These are phyloP conservation scores for Komagataella ulmi DNA, from an alignment of 805 yeast genomes.

Conservation along the genomic window DNA sequence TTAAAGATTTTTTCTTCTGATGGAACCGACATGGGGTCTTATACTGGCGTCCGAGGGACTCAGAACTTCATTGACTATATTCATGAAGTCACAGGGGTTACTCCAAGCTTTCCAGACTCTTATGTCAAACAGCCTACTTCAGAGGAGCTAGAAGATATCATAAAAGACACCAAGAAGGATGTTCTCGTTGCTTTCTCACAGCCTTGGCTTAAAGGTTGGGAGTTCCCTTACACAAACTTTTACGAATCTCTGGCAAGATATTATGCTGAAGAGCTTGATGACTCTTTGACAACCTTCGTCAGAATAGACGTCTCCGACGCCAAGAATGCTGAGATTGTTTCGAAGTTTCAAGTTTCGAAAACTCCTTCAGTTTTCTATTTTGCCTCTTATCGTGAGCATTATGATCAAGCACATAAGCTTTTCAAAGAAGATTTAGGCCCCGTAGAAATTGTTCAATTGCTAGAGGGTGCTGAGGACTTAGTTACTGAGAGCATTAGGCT, in stretches of 20 bases:
- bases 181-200: slow-evolving; percentile 20
- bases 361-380: slow-evolving; percentile 18
- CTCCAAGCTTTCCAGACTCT: slow-evolving; percentile 17
- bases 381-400: slow-evolving; percentile 7
- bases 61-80: slow-evolving; percentile 18
- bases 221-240: slow-evolving; percentile 15
- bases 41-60: slow-evolving; percentile 19
- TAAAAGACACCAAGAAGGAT: slow-evolving; percentile 6
- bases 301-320: slow-evolving; percentile 19
- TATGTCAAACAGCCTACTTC: slow-evolving; percentile 5
- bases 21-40: slow-evolving; percentile 26
- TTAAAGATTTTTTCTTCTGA: slow-evolving; percentile 23
- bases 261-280: slow-evolving; percentile 10
- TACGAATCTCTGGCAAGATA: slow-evolving; percentile 17
- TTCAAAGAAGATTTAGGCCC: slow-evolving; percentile 8
- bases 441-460: slow-evolving; percentile 12
- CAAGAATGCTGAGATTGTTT: slow-evolving; percentile 13
- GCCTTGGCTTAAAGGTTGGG: slow-evolving; percentile 23
- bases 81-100: slow-evolving; percentile 17
- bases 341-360: slow-evolving; percentile 13
- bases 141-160: slow-evolving; percentile 6
- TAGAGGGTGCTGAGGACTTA: slow-evolving; percentile 17
- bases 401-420: slow-evolving; percentile 1
- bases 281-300: slow-evolving; percentile 11
- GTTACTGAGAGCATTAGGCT: slow-evolving; percentile 9